Percentiles rank a stretch among this genome's conserved stretches.
Evolutionary conservation across 116 monocot species (phyloP).

Genomic region (Cymodocea nodosa): DNA sequence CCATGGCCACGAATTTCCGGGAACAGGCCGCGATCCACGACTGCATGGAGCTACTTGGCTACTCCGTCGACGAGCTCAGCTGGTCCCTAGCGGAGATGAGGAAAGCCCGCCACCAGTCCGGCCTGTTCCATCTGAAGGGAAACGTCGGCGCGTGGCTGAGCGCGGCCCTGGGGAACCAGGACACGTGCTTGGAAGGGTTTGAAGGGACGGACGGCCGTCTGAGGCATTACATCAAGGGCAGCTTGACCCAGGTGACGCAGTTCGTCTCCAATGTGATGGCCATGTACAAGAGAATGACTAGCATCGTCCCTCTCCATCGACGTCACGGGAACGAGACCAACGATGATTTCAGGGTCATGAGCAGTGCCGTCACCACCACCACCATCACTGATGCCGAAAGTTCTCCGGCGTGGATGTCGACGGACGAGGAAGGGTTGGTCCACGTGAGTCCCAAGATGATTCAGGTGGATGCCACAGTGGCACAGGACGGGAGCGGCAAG

Average conservation of each 20-base stretch:
- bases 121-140: constrained; percentile 30
- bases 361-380: too few species aligned
- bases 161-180: constrained; percentile 80
- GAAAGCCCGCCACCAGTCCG: constrained; percentile 7
- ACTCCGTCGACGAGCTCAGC: constrained; percentile 52
- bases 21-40: constrained; percentile 63
- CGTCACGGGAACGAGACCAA: constrained; percentile 4
- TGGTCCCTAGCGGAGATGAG: constrained; percentile 48
- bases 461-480: constrained; percentile 54
- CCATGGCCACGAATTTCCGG: constrained; percentile 26
- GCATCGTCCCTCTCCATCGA: constrained; percentile 31
- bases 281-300: constrained; percentile 42
- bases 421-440: constrained; percentile 19
- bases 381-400: background rate
- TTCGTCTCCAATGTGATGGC: constrained; percentile 56
- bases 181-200: constrained; percentile 89
- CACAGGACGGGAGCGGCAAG: constrained; percentile 55
- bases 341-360: background rate
- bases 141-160: constrained; percentile 76
- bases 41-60: constrained; percentile 71
- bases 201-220: constrained; percentile 69
- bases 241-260: constrained; percentile 39
- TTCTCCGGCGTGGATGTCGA: background rate
- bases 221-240: constrained; percentile 20
- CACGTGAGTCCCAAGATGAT: constrained; percentile 13